Evolutionary conservation across 805 yeast species (phyloP).

Genomic region (Candida mattraensis): DNA sequence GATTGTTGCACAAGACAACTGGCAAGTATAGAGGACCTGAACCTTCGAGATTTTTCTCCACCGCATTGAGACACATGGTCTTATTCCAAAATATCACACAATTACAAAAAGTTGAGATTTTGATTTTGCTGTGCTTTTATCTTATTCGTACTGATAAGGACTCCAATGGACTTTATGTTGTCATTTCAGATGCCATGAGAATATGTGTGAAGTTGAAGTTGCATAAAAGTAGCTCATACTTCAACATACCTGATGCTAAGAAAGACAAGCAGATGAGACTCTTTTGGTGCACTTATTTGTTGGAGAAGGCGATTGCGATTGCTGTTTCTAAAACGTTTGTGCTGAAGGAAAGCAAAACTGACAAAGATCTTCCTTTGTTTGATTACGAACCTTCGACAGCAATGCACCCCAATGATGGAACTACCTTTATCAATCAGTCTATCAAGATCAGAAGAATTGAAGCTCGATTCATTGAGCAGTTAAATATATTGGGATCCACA

Average conservation of each 20-base stretch:
- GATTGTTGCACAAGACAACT: constrained; percentile 53
- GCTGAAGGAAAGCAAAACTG: constrained; percentile 51
- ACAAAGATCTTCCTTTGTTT: constrained; percentile 48
- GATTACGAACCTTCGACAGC: constrained; percentile 43
- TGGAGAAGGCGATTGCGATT: constrained; percentile 61
- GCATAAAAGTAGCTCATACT: constrained; percentile 38
- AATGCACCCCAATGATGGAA: constrained; percentile 33
- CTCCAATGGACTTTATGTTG: constrained; percentile 51
- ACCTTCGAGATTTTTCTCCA: constrained; percentile 56
- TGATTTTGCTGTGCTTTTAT: constrained; percentile 52
- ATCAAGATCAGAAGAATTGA: constrained; percentile 58
- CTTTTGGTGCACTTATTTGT: constrained; percentile 65
- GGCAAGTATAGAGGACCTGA: constrained; percentile 56
- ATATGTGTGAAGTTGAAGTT: constrained; percentile 40
- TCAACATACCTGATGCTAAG: constrained; percentile 24
- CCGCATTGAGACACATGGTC: constrained; percentile 57
- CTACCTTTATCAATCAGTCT: constrained; percentile 56
- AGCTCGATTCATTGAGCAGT: constrained; percentile 54
- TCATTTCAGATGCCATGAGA: constrained; percentile 52
- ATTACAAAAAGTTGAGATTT: constrained; percentile 50
- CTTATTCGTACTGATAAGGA: constrained; percentile 63
- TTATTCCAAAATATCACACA: constrained; percentile 41
- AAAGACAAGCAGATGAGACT: constrained; percentile 47
- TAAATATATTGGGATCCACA: constrained; percentile 39
- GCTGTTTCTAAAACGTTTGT: constrained; percentile 61